Conservation (phyloP, 306 rosid species). For the Dalbergia oliveri region DNA sequence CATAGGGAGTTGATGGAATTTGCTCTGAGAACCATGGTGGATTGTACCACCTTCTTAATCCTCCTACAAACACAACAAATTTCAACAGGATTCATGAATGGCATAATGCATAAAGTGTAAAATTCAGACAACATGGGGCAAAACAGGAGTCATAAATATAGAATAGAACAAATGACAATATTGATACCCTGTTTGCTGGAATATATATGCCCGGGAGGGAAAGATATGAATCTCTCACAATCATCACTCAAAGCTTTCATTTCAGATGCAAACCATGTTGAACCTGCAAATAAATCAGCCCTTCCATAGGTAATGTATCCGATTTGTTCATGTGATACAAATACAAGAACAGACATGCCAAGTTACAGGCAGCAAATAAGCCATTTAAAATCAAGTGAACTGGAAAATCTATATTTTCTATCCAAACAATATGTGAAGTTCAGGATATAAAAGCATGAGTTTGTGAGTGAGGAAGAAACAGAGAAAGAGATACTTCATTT, state of each 20-base stretch:
- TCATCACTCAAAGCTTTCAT: slow-evolving; percentile 98
- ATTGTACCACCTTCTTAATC: slow-evolving; percentile 91
- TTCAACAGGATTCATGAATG: slow-evolving; percentile 26
- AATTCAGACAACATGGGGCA: slow-evolving; percentile 15
- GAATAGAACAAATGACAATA: slow-evolving; percentile 24
- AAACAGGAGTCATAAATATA: slow-evolving; percentile 32
- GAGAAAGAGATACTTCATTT: slow-evolving; percentile 36
- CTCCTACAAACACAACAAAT: slow-evolving; percentile 66
- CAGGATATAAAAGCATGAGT: neutral
- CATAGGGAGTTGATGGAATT: slow-evolving; percentile 81
- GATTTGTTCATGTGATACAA: slow-evolving; percentile 4
- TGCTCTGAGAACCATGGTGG: slow-evolving; percentile 84
- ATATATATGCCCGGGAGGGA: slow-evolving; percentile 96
- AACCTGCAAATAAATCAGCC: slow-evolving; percentile 67
- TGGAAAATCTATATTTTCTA: slow-evolving; percentile 12
- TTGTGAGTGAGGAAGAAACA: neutral
- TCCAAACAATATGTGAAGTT: neutral
- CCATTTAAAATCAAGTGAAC: neutral
- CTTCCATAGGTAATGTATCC: slow-evolving; percentile 27
- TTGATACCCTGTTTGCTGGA: slow-evolving; percentile 88
- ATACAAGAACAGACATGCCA: slow-evolving; percentile 33
- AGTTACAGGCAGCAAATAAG: slow-evolving; percentile 3
- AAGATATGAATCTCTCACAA: slow-evolving; percentile 88
- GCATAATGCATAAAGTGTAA: neutral
- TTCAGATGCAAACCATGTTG: slow-evolving; percentile 97